These are phyloP conservation scores for Gaillardinia entomophila DNA, from an alignment of 805 yeast genomes.

Conservation along the genomic window DNA sequence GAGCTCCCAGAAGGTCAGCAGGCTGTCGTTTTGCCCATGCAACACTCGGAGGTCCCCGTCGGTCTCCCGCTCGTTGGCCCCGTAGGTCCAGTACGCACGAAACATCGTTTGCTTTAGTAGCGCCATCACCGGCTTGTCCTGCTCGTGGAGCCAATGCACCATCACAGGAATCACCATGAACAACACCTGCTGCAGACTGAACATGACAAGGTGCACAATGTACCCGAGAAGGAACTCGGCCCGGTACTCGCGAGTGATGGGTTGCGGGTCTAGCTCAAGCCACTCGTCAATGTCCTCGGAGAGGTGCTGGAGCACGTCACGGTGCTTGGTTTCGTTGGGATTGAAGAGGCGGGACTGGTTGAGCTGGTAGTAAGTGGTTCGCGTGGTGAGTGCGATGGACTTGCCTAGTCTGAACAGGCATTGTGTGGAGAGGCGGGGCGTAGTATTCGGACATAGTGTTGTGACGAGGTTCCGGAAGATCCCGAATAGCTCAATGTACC, in stretches of 20 bases:
- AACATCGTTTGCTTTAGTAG: slow-evolving; percentile 9
- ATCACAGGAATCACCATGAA: slow-evolving; percentile 29
- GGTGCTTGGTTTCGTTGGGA: neutral
- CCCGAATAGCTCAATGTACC: slow-evolving; percentile 25
- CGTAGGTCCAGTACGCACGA: slow-evolving; percentile 18
- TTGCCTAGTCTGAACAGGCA: slow-evolving; percentile 27
- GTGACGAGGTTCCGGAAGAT: slow-evolving; percentile 22
- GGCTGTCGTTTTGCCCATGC: slow-evolving; percentile 7
- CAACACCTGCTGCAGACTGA: slow-evolving; percentile 26
- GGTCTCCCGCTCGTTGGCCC: slow-evolving; percentile 4
- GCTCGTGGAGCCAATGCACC: slow-evolving; percentile 28
- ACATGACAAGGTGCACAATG: slow-evolving; percentile 25
- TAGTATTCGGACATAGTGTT: slow-evolving; percentile 4
- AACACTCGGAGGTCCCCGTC: slow-evolving; percentile 9
- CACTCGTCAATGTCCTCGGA: slow-evolving; percentile 31
- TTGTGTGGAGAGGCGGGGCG: slow-evolving; percentile 13
- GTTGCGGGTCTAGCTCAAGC: slow-evolving; percentile 27
- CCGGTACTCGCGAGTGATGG: slow-evolving; percentile 14
- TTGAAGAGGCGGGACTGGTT: slow-evolving; percentile 21
- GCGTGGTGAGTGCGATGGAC: slow-evolving; percentile 26
- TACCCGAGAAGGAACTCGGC: slow-evolving; percentile 27
- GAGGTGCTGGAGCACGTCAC: neutral
- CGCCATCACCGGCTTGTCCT: neutral
- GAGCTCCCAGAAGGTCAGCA: slow-evolving; percentile 20
- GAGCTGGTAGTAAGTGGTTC: slow-evolving; percentile 27